Base-by-base conservation (phyloP, 2,329 filamentous ascomycete species). In the Sclerotinia spermophila region DNA sequence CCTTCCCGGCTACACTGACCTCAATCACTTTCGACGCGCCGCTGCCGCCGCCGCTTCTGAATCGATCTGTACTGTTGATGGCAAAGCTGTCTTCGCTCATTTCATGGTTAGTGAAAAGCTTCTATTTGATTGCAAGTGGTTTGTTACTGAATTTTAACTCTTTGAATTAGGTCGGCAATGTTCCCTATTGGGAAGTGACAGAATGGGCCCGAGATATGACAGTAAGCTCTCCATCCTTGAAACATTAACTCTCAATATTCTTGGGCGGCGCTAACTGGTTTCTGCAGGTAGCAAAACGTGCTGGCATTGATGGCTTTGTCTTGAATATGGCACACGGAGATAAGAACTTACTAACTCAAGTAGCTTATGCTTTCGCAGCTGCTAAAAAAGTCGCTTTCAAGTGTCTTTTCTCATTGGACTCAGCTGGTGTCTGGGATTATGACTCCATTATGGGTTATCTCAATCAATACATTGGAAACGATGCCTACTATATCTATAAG, bases 11-110 rank as follows among this genome's bases (percentile, higher is more conserved):
- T 64, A 64, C 30, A 48, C 42, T 11, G 15, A 33, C n/a, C 30
- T 45, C 17, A 30, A n/a, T 30, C 42, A 64, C 21, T 45, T 64
- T 24, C 42, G 30, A 48, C 61, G 42, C 17, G 59, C 33, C 7
- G 17, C 27, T 15, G 61, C 10, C 4, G 42, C 42, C 5, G 42
- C 42, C 42, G 45, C 13, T 24, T 64, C 27, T n/a, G n/a, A n/a
- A 64, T 6, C 2, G n/a, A 44, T n/a, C 21, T 51, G 42, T 19
- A 17, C 19, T 33, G 17, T 21, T 64, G 42, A 35, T 55, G 27
- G 27, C 19, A 64, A 64, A 27, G 27, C 61, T 24, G 61, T 64
- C 15, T 64, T 64, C 33, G 61, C 61, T 45, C 61, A 64, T 48
- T 64, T 64, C 11, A 64, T 64, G 61, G 61, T 64, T 27, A 38